These are phyloP conservation scores for Cutaneotrichosporon spelunceum DNA, from an alignment of 1,284 basidiomycete species.

Conservation along the genomic window DNA sequence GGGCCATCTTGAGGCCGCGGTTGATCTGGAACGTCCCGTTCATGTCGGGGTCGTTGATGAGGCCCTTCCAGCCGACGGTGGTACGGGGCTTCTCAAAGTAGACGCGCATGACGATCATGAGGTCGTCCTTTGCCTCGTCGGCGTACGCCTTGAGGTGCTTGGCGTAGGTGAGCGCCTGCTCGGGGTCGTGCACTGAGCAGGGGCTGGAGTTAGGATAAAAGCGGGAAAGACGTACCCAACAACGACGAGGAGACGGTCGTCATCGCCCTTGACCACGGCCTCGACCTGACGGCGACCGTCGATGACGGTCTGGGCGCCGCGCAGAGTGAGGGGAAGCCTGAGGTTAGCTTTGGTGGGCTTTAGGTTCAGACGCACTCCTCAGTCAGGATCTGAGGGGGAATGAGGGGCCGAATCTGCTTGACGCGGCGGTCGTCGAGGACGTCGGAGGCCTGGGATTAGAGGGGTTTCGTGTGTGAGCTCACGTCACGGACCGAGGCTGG, in stretches of 20 bases:
- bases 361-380: constrained; percentile 61
- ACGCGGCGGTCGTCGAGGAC: constrained; percentile 84
- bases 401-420: constrained; percentile 76
- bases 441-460: constrained; percentile 58
- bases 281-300: constrained; percentile 78
- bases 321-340: constrained; percentile 48
- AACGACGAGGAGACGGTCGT: constrained; percentile 84
- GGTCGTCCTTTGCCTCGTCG: constrained; percentile 72
- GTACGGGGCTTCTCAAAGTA: constrained; percentile 97
- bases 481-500: constrained; percentile 34
- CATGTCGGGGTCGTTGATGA: constrained; percentile 76
- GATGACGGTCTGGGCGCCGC: constrained; percentile 61
- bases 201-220: constrained; percentile 58
- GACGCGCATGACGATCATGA: constrained; percentile 94
- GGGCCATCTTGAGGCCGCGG: constrained; percentile 82
- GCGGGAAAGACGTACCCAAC: constrained; percentile 63
- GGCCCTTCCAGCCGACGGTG: constrained; percentile 65
- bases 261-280: constrained; percentile 72
- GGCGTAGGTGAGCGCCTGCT: constrained; percentile 80
- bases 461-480: constrained; percentile 9
- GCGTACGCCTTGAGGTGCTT: constrained; percentile 75
- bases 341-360: not conserved
- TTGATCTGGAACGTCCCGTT: constrained; percentile 95
- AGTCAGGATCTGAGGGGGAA: constrained; percentile 86
- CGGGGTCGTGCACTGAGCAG: constrained; percentile 86